Base-by-base conservation (phyloP, 2,329 filamentous ascomycete species). In the Akanthomyces dipterigenus region DNA sequence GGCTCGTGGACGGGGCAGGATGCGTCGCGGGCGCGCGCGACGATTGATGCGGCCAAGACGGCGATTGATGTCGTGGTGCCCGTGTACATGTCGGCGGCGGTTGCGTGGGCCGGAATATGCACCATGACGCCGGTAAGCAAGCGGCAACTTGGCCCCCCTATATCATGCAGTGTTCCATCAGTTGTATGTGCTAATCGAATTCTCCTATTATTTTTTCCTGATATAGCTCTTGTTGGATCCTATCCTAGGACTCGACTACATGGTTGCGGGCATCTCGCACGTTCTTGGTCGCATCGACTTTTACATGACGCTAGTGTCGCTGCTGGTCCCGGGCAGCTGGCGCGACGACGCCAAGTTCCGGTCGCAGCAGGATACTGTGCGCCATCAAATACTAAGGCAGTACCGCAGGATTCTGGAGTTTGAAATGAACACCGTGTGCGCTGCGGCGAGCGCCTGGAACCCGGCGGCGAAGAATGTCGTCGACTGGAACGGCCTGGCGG, bases 391-490 rank as follows among this genome's bases (percentile, higher is more conserved):
- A 11, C 24, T 70, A 1, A 64, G 64, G 5, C 63, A 75, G 6
- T 74, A 72, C 64, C 68, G 71, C 22, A 67, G 64, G 16, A 67
- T 75, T 5, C 68, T 76, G 28, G 74, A 76, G 61, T 71, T 73
- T 57, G 73, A 76, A 65, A 76, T 76, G 74, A 75, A 75, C 57
- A 72, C 71, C 65, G 70, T 76, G 11, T 76, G 73, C 62, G 74
- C 74, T 6, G 67, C 73, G 18, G 73, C 73, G 3, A 73, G 71
- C 62, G 68, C 70, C 12, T 75, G 73, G 72, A 75, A 75, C 53
- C 66, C 69, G 28, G 72, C 69, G 0, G 73, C 72, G 3, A 72
- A 71, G 59, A 74, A 75, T 45, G 70, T 74, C 11, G 72, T 76
- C 26, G 67, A 70, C 49, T 75, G 74, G 73, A 63, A 70, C 31